A percentile compares a stretch with the other conserved stretches of the same genome.
phyloP scores from a whole-genome alignment of 192 early-diverging fungal genomes.

The Funneliformis mosseae region DNA sequence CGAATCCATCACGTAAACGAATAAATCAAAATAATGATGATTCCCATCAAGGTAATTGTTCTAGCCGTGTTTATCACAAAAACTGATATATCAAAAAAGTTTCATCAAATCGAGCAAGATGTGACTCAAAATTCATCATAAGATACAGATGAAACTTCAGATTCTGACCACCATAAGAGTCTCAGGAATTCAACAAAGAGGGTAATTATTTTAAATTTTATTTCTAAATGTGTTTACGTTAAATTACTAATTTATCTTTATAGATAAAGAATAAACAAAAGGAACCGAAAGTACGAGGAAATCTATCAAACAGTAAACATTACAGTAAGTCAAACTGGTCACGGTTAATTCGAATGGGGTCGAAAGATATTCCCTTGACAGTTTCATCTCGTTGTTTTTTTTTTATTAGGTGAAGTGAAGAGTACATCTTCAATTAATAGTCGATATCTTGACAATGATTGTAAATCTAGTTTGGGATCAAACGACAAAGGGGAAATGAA shows the following conservation, averaged over 20 bases:
- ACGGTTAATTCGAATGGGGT: not conserved
- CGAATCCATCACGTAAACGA: not conserved
- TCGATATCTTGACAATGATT: too few species aligned
- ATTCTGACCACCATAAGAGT: not conserved
- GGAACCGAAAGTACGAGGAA: not conserved
- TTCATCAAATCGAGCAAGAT: not conserved
- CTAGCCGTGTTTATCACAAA: not conserved
- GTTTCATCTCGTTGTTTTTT: not conserved
- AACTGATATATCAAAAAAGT: not conserved
- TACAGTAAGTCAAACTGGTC: not conserved
- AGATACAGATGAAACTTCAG: not conserved
- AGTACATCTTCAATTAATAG: not conserved
- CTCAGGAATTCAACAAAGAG: not conserved
- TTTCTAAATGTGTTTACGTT: too few species aligned
- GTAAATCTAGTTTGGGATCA: too few species aligned
- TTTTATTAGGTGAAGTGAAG: not conserved
- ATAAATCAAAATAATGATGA: not conserved
- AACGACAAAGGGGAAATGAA: too few species aligned
- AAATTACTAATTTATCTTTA: not conserved
- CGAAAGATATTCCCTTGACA: not conserved
- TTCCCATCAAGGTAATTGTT: not conserved
- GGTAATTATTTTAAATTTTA: not conserved
- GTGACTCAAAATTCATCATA: not conserved
- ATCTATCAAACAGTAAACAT: not conserved
- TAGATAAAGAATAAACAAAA: not conserved